Evolutionary conservation across 2,329 filamentous ascomycete species (phyloP).

Genomic region (Sclerotinia trifoliorum): DNA sequence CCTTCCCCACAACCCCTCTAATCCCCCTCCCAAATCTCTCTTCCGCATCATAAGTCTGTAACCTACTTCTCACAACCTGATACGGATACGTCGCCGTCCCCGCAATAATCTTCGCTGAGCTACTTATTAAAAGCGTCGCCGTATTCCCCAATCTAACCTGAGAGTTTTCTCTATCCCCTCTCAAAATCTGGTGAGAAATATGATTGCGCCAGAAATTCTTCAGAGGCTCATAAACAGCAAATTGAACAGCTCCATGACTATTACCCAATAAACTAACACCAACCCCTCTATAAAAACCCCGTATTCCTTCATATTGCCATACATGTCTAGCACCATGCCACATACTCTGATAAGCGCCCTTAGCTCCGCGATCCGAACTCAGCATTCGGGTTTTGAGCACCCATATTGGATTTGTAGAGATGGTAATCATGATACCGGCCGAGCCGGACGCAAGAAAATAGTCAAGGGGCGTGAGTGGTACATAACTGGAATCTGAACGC

Average conservation of each 20-base stretch:
- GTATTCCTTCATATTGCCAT: constrained; percentile 66
- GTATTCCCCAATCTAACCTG: constrained; percentile 33
- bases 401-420: constrained; percentile 94
- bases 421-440: constrained; percentile 70
- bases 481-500: constrained; percentile 16
- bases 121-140: constrained; percentile 76
- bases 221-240: constrained; percentile 83
- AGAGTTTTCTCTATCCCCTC: constrained; percentile 32
- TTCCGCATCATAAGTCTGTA: constrained; percentile 87
- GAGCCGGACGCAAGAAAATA: constrained; percentile 78
- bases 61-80: constrained; percentile 81
- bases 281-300: constrained; percentile 85
- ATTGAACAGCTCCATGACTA: constrained; percentile 90
- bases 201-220: constrained; percentile 53
- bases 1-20: constrained; percentile 66
- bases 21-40: constrained; percentile 69
- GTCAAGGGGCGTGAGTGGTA: constrained; percentile 49
- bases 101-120: constrained; percentile 79
- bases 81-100: constrained; percentile 93
- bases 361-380: constrained; percentile 70
- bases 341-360: constrained; percentile 81
- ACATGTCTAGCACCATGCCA: constrained; percentile 67
- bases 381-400: constrained; percentile 98
- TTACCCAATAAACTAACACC: constrained; percentile 82
- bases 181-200: constrained; percentile 41